Base-by-base conservation (phyloP, 257 asterid genomes). In the Nicotiana noctiflora region DNA sequence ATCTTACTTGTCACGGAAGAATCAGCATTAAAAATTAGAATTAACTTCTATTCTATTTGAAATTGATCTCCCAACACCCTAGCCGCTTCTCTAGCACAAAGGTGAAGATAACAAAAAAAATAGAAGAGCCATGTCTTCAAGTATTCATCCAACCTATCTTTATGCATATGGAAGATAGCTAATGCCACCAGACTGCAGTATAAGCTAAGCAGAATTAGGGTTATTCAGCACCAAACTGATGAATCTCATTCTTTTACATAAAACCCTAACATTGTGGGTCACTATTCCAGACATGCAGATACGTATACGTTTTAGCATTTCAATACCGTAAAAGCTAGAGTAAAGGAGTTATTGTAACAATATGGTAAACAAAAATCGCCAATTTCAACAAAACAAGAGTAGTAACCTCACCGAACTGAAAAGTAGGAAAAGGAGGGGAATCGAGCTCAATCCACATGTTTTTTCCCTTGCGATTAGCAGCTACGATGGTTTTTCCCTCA, bases 391-490 rank as follows among this genome's bases (percentile, higher is more conserved):
- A 21, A 19, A 19, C 1, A 68, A 40, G 53, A 44, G 37, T 81
- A 84, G 37, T 81, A 85, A 68, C 9, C 61, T 34, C 87, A 96
- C 99, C 99, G 81, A 93, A 96, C 81, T 94, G 99, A 85, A 96
- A 96, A 84, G 97, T 86, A 60, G 99, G 99, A 62, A 91, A 91
- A 32, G 99, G 99, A 82, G 97, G 97, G 21, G 97, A 93, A 85
- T 96, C 96, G 40, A 96, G 96, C 88, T 91, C 86, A 79, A 96
- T 83, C 99, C 99, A 96, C 98, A 96, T 92, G 87, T 96, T 94
- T 80, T 96, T 96, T 37, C 99, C 99, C 93, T 96, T 96, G 8
- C 99, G 97, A 59, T 88, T 93, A 80, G 97, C 95, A 29, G 96
- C 97, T 66, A 96, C 89, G 29, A 96, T 91, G 10, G 95, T 89